Conservation (phyloP, 1,284 basidiomycete species). For the Naganishia albida region DNA sequence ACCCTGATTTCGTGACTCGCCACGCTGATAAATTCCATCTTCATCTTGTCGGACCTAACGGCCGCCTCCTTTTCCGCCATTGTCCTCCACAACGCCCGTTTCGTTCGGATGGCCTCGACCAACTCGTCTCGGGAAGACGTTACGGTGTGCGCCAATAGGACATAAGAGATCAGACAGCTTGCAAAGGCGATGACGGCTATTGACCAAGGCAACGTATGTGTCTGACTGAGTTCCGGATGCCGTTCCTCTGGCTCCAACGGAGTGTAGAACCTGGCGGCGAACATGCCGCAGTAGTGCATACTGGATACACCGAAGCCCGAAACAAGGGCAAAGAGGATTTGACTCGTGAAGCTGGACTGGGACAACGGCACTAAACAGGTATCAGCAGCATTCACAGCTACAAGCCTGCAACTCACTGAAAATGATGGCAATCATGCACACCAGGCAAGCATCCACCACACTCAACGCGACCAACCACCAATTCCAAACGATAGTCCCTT, state of each 20-base stretch:
- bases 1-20: conserved; percentile 34
- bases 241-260: conserved; percentile 20
- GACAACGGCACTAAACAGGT: conserved; percentile 20
- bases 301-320: conserved; percentile 19
- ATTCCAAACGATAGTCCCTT: conserved; percentile 24
- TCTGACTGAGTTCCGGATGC: conserved; percentile 2
- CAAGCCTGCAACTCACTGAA: conserved; percentile 13
- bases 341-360: conserved; percentile 27
- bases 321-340: conserved; percentile 21
- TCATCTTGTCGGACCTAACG: conserved; percentile 34
- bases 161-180: conserved; percentile 36
- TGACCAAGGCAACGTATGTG: conserved; percentile 29
- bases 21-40: conserved; percentile 39
- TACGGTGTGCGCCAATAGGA: conserved; percentile 35
- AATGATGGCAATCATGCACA: conserved; percentile 29
- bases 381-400: not conserved
- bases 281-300: conserved; percentile 30
- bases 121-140: conserved; percentile 35
- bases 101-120: conserved; percentile 34
- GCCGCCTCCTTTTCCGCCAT: conserved; percentile 35
- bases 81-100: conserved; percentile 34
- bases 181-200: conserved; percentile 35
- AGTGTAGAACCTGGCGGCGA: conserved; percentile 23
- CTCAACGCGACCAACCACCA: conserved; percentile 26
- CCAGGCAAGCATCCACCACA: conserved; percentile 18